phyloP scores from a whole-genome alignment of 148 eudicot genomes.

The Polygonum maritimum region DNA sequence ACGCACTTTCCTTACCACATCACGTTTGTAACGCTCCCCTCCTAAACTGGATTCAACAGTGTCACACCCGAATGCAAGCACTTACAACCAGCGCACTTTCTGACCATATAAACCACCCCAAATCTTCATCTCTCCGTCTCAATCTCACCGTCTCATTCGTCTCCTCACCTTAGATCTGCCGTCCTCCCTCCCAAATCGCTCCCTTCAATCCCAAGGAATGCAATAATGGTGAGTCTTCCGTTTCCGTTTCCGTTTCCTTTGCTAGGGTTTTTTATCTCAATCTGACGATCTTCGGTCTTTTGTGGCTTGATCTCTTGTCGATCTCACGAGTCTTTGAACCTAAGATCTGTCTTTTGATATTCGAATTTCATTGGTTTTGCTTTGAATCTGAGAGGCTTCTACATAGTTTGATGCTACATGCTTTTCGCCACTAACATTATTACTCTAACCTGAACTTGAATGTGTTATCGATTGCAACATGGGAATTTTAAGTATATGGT shows the following conservation, averaged over 20 bases:
- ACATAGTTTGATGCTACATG: neutral
- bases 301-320: no score
- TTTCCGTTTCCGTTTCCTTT: neutral
- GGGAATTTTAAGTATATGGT: neutral
- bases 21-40: neutral
- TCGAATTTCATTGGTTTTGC: neutral
- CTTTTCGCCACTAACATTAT: neutral
- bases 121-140: neutral
- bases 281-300: neutral
- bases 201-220: neutral
- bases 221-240: constrained; percentile 8
- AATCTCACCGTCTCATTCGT: neutral
- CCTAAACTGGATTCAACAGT: neutral
- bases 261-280: constrained; percentile 5
- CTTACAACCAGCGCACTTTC: neutral
- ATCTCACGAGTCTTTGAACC: neutral
- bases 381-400: neutral
- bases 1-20: no score
- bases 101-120: neutral
- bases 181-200: neutral
- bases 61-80: neutral
- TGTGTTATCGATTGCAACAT: neutral
- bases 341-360: neutral
- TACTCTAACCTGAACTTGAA: neutral
- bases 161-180: constrained; percentile 2